Evolutionary conservation across 345 rosid genomes (phyloP).

Genomic region (Citrus sinensis): DNA sequence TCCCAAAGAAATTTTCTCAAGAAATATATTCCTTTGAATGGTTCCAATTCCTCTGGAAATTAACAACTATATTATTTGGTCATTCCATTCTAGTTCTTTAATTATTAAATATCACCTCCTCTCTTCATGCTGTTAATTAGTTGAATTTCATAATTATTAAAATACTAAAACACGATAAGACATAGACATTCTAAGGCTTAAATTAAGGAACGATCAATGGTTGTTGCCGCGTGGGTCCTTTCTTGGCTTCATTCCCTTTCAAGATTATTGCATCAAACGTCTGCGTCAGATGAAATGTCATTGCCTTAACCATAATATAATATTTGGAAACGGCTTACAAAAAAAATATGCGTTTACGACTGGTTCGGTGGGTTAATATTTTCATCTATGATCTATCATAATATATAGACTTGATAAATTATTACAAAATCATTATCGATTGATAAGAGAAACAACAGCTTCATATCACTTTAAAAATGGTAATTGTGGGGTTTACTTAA

Average conservation of each 20-base stretch:
- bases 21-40: neutral
- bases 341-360: neutral
- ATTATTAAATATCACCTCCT: neutral
- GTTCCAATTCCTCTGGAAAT: neutral
- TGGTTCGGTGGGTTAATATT: neutral
- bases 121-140: neutral
- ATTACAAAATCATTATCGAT: neutral
- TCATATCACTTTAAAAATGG: neutral
- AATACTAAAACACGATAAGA: neutral
- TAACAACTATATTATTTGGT: neutral
- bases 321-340: neutral
- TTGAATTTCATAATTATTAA: neutral
- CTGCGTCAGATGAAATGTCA: slow-evolving; percentile 26
- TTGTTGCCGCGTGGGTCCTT: slow-evolving; percentile 16
- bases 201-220: neutral
- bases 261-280: neutral
- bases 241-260: neutral
- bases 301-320: neutral
- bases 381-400: neutral
- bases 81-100: neutral
- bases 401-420: too few species aligned
- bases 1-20: slow-evolving; percentile 3
- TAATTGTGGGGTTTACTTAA: neutral
- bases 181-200: neutral
- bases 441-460: neutral